phyloP scores from a whole-genome alignment of 176 grass and related monocot species.

The Triticum aestivum region DNA sequence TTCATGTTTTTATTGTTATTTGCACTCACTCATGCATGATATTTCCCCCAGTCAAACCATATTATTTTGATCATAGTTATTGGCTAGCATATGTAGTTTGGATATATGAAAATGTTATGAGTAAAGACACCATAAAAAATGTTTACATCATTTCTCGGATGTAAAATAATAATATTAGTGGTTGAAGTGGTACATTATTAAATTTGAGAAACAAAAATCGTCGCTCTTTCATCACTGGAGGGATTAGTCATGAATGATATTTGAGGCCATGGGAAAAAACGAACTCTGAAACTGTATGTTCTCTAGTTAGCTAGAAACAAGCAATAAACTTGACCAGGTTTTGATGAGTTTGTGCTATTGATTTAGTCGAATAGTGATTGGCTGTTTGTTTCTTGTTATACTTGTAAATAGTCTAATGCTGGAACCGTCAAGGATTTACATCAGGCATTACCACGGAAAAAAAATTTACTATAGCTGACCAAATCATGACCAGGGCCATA shows the following conservation, averaged over 20 bases:
- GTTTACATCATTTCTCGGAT: neutral
- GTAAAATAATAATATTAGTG: neutral
- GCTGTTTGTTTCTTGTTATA: neutral
- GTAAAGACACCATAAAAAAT: neutral
- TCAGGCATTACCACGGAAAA: too few relatives aligned
- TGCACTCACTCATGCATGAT: neutral
- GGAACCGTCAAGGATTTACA: neutral
- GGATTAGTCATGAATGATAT: neutral
- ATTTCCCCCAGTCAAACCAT: neutral
- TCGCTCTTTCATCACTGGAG: neutral
- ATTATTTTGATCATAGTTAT: slow-evolving; percentile 9
- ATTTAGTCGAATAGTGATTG: neutral
- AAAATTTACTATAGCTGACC: neutral
- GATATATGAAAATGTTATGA: neutral
- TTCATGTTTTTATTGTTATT: neutral
- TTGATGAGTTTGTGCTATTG: neutral
- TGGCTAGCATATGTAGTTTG: slow-evolving; percentile 6
- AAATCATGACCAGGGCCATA: neutral
- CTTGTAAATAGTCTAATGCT: neutral
- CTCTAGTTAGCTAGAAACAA: neutral
- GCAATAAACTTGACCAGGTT: neutral
- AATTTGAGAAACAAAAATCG: neutral
- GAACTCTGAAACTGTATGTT: neutral
- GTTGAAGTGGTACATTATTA: neutral
- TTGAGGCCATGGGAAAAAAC: neutral